Percentiles rank a stretch among this genome's conserved stretches.
phyloP scores from a whole-genome alignment of 495 filamentous ascomycete genomes.

The Neurospora pannonica region DNA sequence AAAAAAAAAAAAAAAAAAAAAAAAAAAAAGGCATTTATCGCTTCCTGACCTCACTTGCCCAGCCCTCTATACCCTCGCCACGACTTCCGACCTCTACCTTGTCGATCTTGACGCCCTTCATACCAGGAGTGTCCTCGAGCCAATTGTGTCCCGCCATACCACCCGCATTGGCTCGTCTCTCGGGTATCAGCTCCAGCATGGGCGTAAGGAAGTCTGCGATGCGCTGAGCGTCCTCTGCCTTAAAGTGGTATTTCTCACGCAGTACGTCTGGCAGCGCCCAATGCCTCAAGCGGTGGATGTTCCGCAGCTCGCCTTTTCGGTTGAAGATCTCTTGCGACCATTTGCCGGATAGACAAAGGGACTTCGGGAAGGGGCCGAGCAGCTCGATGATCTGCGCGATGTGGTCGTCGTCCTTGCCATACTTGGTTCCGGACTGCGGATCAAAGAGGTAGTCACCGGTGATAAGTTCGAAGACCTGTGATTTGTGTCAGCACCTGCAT shows the following conservation, averaged over 20 bases:
- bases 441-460: slow-evolving; percentile 99
- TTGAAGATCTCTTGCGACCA: slow-evolving; percentile 99
- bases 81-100: slow-evolving; percentile 65
- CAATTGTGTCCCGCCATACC: slow-evolving; percentile 83
- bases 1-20: neutral
- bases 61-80: slow-evolving; percentile 93
- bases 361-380: slow-evolving; percentile 85
- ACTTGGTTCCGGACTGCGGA: slow-evolving; percentile 96
- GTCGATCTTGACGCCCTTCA: slow-evolving; percentile 66
- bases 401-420: slow-evolving; percentile 99
- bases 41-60: slow-evolving; percentile 86
- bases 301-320: slow-evolving; percentile 91
- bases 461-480: slow-evolving; percentile 89
- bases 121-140: slow-evolving; percentile 73
- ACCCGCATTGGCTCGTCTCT: slow-evolving; percentile 85
- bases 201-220: slow-evolving; percentile 82
- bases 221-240: slow-evolving; percentile 60
- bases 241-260: slow-evolving; percentile 94
- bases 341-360: slow-evolving; percentile 81
- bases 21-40: slow-evolving; percentile 35
- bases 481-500: neutral
- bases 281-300: slow-evolving; percentile 93
- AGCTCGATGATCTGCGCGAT: slow-evolving; percentile 99
- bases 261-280: slow-evolving; percentile 94
- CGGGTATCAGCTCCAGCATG: slow-evolving; percentile 85